phyloP scores from a whole-genome alignment of 2,329 filamentous ascomycete genomes.

The Cladosporium sp. region DNA sequence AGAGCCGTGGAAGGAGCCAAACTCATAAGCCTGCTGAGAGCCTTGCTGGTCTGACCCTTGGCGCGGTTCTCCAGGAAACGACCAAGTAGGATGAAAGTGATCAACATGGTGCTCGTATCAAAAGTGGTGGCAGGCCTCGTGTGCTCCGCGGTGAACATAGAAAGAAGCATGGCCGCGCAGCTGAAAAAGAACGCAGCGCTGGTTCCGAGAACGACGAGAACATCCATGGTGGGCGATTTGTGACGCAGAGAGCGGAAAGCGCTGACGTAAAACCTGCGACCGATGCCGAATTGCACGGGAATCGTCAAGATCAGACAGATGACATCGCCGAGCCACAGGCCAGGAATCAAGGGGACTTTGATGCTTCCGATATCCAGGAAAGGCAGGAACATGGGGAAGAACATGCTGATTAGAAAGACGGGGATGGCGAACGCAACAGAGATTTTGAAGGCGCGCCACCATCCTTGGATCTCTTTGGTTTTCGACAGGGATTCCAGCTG shows the following conservation, averaged over 20 bases:
- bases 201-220: constrained; percentile 88
- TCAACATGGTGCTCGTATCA: constrained; percentile 97
- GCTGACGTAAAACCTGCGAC: constrained; percentile 86
- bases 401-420: constrained; percentile 89
- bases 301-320: constrained; percentile 80
- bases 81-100: constrained; percentile 90
- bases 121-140: constrained; percentile 83
- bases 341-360: constrained; percentile 59
- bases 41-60: constrained; percentile 94
- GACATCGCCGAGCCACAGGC: constrained; percentile 84
- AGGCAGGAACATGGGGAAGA: constrained; percentile 81
- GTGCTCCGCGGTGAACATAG: constrained; percentile 70
- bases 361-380: constrained; percentile 71
- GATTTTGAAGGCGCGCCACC: constrained; percentile 74
- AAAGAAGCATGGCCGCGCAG: constrained; percentile 76
- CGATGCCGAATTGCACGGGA: constrained; percentile 94
- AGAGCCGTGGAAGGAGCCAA: constrained; percentile 94
- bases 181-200: constrained; percentile 97
- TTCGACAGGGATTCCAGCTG: constrained; percentile 95
- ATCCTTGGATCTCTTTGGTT: constrained; percentile 92
- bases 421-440: constrained; percentile 81
- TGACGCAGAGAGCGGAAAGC: constrained; percentile 94
- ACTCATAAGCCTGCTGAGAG: constrained; percentile 90
- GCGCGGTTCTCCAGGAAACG: constrained; percentile 90
- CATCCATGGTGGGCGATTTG: constrained; percentile 93